Base-by-base conservation (phyloP, 495 filamentous ascomycete genomes). In the Hypoxylon subgilvum region DNA sequence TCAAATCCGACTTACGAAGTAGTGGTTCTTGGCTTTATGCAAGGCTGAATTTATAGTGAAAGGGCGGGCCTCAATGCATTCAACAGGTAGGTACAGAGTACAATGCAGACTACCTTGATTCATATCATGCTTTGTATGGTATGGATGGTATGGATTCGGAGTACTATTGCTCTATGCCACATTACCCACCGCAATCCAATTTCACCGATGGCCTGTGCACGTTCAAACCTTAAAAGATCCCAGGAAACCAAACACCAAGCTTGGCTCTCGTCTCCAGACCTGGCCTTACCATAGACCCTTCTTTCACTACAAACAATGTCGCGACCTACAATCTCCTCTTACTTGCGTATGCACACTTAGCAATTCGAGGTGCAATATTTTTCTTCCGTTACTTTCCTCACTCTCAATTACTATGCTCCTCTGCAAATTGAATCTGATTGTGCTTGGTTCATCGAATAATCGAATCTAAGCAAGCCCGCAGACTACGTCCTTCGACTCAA, bases 381-480 rank as follows among this genome's bases (percentile, higher is more conserved):
- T 25, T 25, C 25, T 35, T 25, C 1, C 32, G 7, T 27, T 27
- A 23, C 40, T 39, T 41, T 34, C n/a, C 57, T 16, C 49, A 53
- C 42, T 40, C 49, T 53, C 38, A 36, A 35, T 53, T 42, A 48
- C 19, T 43, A 53, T 61, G 49, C 32, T 49, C 35, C 14, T 23
- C 10, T n/a, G 13, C 49, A 45, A 50, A 45, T 55, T 31, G 9
- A 28, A 43, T 47, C 49, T 13, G 17, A 31, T 38, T 42, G 21
- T 48, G 51, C 32, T 27, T 51, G 34, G 36, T 35, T 44, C 18
- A 10, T 49, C 23, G 6, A 17, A 40, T 41, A 45, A 10, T 41
- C 8, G 7, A 34, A 13, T 34, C 31, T 12, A 10, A 12, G 9
- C 7, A 3, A 34, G n/a, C 31, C 31, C n/a, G n/a, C n/a, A 12